phyloP scores from a whole-genome alignment of 768 basidiomycete genomes.

The Leccinum arenicola region DNA sequence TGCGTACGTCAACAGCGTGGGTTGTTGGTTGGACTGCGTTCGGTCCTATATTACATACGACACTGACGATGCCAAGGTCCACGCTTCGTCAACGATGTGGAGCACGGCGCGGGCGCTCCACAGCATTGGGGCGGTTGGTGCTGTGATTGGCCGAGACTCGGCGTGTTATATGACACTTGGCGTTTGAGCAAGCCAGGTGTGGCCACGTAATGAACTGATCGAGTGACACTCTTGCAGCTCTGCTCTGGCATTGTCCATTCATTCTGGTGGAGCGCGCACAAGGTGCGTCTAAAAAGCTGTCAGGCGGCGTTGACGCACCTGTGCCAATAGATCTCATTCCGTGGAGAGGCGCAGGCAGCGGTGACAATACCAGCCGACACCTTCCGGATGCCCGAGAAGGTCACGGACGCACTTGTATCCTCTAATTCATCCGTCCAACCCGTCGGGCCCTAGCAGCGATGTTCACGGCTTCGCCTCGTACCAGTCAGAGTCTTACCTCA shows the following conservation, averaged over 20 bases:
- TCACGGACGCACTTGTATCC: constrained; percentile 1
- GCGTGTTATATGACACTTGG: background rate
- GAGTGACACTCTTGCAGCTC: background rate
- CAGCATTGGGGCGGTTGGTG: background rate
- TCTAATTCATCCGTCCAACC: background rate
- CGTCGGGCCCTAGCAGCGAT: constrained; percentile 6
- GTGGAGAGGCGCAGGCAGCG: constrained; percentile 1
- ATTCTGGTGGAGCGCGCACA: background rate
- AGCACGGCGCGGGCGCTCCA: background rate
- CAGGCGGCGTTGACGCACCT: background rate
- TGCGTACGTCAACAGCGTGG: constrained; percentile 8
- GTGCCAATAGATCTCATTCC: constrained; percentile 2
- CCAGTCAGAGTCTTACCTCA: constrained; percentile 8
- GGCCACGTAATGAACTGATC: background rate
- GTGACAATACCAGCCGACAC: background rate
- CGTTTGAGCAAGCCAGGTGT: constrained; percentile 4
- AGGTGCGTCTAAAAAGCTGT: background rate
- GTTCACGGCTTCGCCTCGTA: constrained; percentile 4
- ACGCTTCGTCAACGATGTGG: background rate
- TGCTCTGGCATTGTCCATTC: background rate
- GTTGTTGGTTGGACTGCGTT: background rate
- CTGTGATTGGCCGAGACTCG: background rate
- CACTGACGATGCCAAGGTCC: background rate
- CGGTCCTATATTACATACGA: background rate
- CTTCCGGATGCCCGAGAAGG: background rate